These are phyloP conservation scores for Ustilago sp. DNA, from an alignment of 1,284 basidiomycete genomes.

Conservation along the genomic window DNA sequence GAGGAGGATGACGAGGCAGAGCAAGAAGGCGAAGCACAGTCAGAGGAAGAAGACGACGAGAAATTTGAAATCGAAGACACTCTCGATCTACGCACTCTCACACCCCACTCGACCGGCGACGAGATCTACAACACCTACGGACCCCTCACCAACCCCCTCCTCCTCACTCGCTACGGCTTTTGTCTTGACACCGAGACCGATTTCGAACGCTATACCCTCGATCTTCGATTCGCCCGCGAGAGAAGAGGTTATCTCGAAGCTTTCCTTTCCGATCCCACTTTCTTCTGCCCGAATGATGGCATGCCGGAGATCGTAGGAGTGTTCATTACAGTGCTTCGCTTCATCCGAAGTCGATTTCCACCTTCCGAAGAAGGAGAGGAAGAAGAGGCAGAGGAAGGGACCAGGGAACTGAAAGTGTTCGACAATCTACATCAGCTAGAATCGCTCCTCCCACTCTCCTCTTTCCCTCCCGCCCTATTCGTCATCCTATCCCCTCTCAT, in stretches of 20 bases:
- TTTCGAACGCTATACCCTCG: slow-evolving; percentile 55
- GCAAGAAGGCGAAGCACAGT: neutral
- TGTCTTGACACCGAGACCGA: slow-evolving; percentile 59
- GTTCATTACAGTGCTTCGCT: neutral
- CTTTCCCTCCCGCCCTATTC: neutral
- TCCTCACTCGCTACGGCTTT: slow-evolving; percentile 64
- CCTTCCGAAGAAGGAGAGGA: slow-evolving; percentile 2
- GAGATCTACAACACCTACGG: slow-evolving; percentile 65
- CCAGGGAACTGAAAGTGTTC: neutral
- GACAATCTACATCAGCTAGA: slow-evolving; percentile 9
- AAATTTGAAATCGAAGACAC: slow-evolving; percentile 34
- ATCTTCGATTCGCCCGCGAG: slow-evolving; percentile 42
- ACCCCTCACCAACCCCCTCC: slow-evolving; percentile 52
- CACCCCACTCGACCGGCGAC: slow-evolving; percentile 8
- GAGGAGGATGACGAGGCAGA: neutral
- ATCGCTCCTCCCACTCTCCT: neutral
- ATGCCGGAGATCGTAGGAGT: neutral
- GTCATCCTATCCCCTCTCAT: slow-evolving; percentile 14
- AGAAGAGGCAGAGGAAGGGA: neutral
- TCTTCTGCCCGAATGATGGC: neutral
- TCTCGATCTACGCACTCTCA: slow-evolving; percentile 55
- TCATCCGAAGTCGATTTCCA: neutral
- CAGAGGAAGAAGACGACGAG: slow-evolving; percentile 1
- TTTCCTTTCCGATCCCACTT: neutral
- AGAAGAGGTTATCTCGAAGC: slow-evolving; percentile 21